These are phyloP conservation scores for Hypocreales sp. DNA, from an alignment of 2,329 filamentous ascomycete species.

Conservation along the genomic window DNA sequence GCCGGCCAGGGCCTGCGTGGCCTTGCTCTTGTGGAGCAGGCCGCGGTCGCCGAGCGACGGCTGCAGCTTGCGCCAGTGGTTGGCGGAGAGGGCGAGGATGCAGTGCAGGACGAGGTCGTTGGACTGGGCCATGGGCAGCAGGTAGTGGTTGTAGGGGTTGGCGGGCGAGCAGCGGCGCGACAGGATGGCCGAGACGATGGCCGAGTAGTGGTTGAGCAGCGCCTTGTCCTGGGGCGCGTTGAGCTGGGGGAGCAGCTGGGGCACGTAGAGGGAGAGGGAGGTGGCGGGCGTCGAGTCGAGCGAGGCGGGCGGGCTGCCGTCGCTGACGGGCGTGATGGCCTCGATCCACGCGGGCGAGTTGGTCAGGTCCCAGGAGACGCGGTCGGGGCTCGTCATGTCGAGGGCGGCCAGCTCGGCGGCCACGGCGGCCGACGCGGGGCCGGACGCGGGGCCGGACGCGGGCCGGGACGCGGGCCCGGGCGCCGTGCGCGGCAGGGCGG, in stretches of 20 bases:
- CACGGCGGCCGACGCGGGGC: constrained; percentile 2
- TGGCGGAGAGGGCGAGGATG: constrained; percentile 16
- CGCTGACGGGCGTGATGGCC: constrained; percentile 9
- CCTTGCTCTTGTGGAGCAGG: constrained; percentile 15
- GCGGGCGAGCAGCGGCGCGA: constrained; percentile 11
- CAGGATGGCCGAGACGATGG: constrained; percentile 16
- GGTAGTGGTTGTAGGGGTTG: constrained; percentile 16
- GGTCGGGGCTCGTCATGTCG: constrained; percentile 7
- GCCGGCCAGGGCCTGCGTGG: constrained; percentile 14
- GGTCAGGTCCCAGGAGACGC: constrained; percentile 8
- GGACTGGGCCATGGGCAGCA: constrained; percentile 16
- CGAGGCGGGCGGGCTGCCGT: constrained; percentile 9
- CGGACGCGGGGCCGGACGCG: not conserved
- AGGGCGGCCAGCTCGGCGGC: constrained; percentile 5
- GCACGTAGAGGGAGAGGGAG: constrained; percentile 13
- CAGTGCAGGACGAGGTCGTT: constrained; percentile 18
- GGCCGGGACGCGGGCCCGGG: not conserved
- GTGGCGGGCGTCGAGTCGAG: constrained; percentile 5
- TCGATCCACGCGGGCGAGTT: constrained; percentile 9
- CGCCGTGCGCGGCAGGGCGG: too few species aligned
- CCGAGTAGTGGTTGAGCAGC: constrained; percentile 18
- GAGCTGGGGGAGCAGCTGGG: constrained; percentile 14
- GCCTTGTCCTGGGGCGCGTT: constrained; percentile 13
- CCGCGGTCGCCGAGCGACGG: constrained; percentile 14
- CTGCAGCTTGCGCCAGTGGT: constrained; percentile 18